Base-by-base conservation (phyloP, 345 rosid species). In the Moricandia moricandioides region DNA sequence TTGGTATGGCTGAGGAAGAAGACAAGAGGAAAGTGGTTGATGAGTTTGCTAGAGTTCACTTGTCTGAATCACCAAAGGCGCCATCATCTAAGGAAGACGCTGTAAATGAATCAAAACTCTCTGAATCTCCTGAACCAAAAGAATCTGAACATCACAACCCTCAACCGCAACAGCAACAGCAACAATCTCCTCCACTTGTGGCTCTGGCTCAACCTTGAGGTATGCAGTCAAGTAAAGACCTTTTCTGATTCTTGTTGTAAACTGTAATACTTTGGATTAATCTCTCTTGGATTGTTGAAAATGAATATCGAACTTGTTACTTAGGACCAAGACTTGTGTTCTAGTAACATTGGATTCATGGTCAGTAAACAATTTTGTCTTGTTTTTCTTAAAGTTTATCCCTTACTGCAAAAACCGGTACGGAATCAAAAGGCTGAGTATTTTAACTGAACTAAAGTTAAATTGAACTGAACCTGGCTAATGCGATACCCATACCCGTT, bases 21-120 rank as follows among this genome's bases (percentile, higher is more conserved):
- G 88, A 89, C 39, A 95, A 86, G 84, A 84, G 87, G 75, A 91
- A 95, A 79, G 85, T 92, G 61, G 93, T 91, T 40, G 96, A 90
- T 67, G 96, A 95, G 65, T 90, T 79, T 73, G 97, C 97, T 17
- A 84, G 89, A 77, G 80, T 88, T 82, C 97, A 95, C 75, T 83
- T 90, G 55, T 86, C 97, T 0, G 99, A 91, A 65, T 83, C 96
- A 54, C 92, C 99, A 31, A 88, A 79, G 78, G 81, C 87, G 13
- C 65, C 56, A 40, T 74, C 78, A n/a, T 45, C 77, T 31, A 85
- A 83, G 61, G 86, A 83, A 34, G 84, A 72, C 37, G 81, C 81
- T 7, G 52, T 72, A 21, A 65, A 35, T 39, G 73, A 67, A 67
- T 8, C 52, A 11, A 72, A 78, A 60, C 49, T 4, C 59, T 35